Evolutionary conservation across 1,284 basidiomycete genomes (phyloP), one percentile per base, ranked within the genome.

Genomic region (Sporisorium reilianum): DNA sequence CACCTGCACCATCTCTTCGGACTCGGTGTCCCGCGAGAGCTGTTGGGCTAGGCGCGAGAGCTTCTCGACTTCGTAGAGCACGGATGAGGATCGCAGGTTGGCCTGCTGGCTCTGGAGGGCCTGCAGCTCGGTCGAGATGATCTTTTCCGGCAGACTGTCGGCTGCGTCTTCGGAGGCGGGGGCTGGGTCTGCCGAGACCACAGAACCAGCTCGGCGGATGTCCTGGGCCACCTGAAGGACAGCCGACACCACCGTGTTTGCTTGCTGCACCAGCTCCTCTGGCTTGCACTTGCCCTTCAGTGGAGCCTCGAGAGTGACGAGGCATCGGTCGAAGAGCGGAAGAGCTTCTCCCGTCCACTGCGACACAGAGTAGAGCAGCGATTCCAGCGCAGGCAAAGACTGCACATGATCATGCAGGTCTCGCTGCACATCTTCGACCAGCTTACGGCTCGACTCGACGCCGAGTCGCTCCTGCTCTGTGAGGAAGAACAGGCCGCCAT

Each of bases 161-260:
- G 48, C 57, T 9, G 34, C 51, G 2, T 44, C 67, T 11, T 59
- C 55, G 1, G 44, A 3, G 2, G 34, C n/a, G 12, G 28, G 16
- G 9, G 18, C 38, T 34, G 26, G 7, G 3, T 38, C 34, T 22
- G 44, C 11, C 3, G 55, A 48, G 12, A 42, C 14, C 3, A 54
- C 23, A 20, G 64, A 26, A 23, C 53, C 60, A 14, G 52, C 25
- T 32, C 64, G 56, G n/a, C 60, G 71, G 10, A 83, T 38, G 18
- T 82, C 81, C 56, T 84, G 82, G 18, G 78, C 79, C 23, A 84
- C 74, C 46, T 83, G 74, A 16, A 84, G 53, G 7, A 84, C 66
- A 1, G 78, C 78, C n/a, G 76, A 80, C 40, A 83, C 64, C 38
- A 84, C 45, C 2, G 49, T 45, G 46, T 64, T 63, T 7, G 64